Evolutionary conservation across 163 green algal species (phyloP).

Genomic region (Scenedesmus sp.): DNA sequence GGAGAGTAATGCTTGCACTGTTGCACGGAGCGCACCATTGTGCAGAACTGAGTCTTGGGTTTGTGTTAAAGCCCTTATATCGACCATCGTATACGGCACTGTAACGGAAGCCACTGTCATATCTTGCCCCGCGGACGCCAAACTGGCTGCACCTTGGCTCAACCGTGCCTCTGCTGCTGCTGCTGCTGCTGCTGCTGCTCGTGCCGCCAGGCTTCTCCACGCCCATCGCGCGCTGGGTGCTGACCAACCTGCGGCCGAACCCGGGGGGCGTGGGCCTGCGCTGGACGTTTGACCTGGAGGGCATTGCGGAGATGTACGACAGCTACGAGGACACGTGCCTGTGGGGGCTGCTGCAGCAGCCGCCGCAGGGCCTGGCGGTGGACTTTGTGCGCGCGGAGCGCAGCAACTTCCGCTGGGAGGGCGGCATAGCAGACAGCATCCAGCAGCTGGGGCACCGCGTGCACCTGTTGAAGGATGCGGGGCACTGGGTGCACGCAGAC

Average conservation of each 20-base stretch:
- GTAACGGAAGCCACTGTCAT: no score
- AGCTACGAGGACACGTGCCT: constrained; percentile 88
- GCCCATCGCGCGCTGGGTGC: constrained; percentile 79
- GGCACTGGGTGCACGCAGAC: constrained; percentile 97
- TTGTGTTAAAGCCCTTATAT: no score
- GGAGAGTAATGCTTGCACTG: no score
- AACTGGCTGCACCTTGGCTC: not conserved
- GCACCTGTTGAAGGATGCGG: constrained; percentile 83
- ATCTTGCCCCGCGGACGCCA: no score
- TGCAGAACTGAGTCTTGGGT: no score
- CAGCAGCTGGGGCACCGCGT: constrained; percentile 81
- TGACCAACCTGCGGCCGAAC: constrained; percentile 85
- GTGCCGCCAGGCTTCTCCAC: constrained; percentile 72
- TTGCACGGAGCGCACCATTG: no score
- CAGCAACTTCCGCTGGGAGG: constrained; percentile 89
- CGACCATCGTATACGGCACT: no score
- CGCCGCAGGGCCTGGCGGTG: constrained; percentile 82
- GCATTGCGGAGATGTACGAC: constrained; percentile 70
- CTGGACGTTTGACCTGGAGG: constrained; percentile 90
- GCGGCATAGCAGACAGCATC: constrained; percentile 76
- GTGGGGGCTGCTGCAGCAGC: constrained; percentile 84
- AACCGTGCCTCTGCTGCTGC: not conserved
- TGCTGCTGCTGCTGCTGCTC: not conserved
- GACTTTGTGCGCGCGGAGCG: constrained; percentile 94
- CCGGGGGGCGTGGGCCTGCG: constrained; percentile 54